Evolutionary conservation across 805 yeast genomes (phyloP).

Genomic region (Barnettozyma botsteinii): DNA sequence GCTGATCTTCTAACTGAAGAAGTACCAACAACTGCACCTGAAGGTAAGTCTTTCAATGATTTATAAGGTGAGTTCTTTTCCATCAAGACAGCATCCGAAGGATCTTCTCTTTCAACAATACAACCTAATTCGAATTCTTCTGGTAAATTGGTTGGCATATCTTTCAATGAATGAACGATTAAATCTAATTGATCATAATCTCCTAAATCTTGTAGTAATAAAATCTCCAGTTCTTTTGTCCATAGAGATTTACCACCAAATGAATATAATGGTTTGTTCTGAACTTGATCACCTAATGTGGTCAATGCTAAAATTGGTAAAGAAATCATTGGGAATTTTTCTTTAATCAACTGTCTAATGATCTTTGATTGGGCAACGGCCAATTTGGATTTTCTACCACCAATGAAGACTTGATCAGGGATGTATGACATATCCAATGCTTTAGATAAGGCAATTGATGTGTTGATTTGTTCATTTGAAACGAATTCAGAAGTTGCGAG

Average conservation of each 20-base stretch:
- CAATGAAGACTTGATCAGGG: conserved; percentile 42
- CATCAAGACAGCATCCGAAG: conserved; percentile 89
- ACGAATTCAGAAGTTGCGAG: conserved; percentile 2
- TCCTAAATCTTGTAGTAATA: conserved; percentile 59
- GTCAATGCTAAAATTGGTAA: conserved; percentile 75
- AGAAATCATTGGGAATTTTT: conserved; percentile 54
- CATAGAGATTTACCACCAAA: conserved; percentile 96
- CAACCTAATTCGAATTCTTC: conserved; percentile 88
- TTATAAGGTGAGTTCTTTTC: conserved; percentile 56
- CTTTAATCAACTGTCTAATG: conserved; percentile 56
- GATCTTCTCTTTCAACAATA: conserved; percentile 81
- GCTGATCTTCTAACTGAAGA: conserved; percentile 93
- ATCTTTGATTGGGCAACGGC: conserved; percentile 84
- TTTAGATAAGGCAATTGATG: conserved; percentile 8
- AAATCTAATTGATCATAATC: conserved; percentile 67
- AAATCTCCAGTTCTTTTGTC: conserved; percentile 90
- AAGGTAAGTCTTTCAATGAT: conserved; percentile 68
- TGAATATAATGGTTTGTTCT: conserved; percentile 77
- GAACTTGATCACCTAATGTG: conserved; percentile 89
- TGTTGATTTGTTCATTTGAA: conserved; percentile 1
- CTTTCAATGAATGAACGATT: conserved; percentile 91
- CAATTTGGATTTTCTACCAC: conserved; percentile 82
- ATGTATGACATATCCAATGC: conserved; percentile 17
- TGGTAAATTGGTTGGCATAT: conserved; percentile 86
- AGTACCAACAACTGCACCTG: conserved; percentile 85